phyloP scores from a whole-genome alignment of 164 flowering plant species.

The Chimonanthus praecox region DNA sequence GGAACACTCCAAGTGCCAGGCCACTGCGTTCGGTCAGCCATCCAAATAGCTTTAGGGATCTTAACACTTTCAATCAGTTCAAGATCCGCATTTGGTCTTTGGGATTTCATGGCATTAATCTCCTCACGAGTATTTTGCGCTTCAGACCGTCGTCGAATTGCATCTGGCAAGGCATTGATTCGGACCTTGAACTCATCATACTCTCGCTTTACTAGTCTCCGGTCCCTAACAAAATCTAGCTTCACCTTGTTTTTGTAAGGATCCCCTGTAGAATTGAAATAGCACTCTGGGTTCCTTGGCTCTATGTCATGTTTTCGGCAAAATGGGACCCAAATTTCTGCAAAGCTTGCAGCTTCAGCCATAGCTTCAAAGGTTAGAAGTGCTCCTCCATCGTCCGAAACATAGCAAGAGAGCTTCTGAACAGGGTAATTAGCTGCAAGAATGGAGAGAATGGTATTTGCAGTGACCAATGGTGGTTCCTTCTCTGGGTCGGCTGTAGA shows the following conservation, averaged over 20 bases:
- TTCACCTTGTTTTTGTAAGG: slow-evolving; percentile 65
- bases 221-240: slow-evolving; percentile 69
- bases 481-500: slow-evolving; percentile 97
- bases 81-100: slow-evolving; percentile 41
- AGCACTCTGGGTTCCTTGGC: slow-evolving; percentile 77
- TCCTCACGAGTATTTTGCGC: slow-evolving; percentile 68
- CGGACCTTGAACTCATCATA: slow-evolving; percentile 83
- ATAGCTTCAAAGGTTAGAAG: slow-evolving; percentile 87
- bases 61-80: slow-evolving; percentile 40
- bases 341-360: slow-evolving; percentile 88
- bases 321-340: slow-evolving; percentile 77
- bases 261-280: slow-evolving; percentile 57
- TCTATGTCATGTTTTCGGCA: slow-evolving; percentile 76
- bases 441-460: slow-evolving; percentile 88
- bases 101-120: slow-evolving; percentile 56
- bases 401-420: slow-evolving; percentile 83
- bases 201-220: slow-evolving; percentile 71
- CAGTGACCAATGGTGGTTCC: slow-evolving; percentile 87
- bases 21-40: slow-evolving; percentile 91
- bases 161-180: slow-evolving; percentile 64
- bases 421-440: slow-evolving; percentile 91
- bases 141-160: slow-evolving; percentile 72
- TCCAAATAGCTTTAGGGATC: slow-evolving; percentile 78
- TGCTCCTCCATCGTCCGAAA: slow-evolving; percentile 96
- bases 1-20: slow-evolving; percentile 79